phyloP scores from a whole-genome alignment of 1,139 yeast species.

The Debaryomyces psychrophilus region DNA sequence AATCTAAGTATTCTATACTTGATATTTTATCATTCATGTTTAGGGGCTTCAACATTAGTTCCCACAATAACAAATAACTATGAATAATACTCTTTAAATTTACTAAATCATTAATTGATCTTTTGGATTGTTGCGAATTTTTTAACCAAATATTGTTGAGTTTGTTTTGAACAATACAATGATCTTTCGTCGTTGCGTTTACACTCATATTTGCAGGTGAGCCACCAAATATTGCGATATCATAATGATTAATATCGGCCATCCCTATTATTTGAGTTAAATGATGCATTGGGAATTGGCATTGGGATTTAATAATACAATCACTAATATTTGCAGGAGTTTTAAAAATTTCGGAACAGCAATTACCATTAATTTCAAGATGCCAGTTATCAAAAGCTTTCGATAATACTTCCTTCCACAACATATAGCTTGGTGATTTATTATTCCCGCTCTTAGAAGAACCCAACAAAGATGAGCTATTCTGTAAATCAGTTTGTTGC shows the following conservation, averaged over 20 bases:
- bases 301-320: slow-evolving; percentile 3
- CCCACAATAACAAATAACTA: slow-evolving; percentile 65
- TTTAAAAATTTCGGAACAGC: slow-evolving; percentile 4
- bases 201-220: slow-evolving; percentile 85
- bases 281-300: slow-evolving; percentile 60
- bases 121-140: slow-evolving; percentile 19
- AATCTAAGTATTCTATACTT: slow-evolving; percentile 23
- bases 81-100: slow-evolving; percentile 56
- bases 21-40: slow-evolving; percentile 23
- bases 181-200: slow-evolving; percentile 58
- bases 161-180: slow-evolving; percentile 53
- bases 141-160: slow-evolving; percentile 52
- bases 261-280: slow-evolving; percentile 71
- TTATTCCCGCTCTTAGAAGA: slow-evolving; percentile 23
- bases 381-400: slow-evolving; percentile 67
- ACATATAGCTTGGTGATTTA: slow-evolving; percentile 27
- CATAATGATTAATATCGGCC: slow-evolving; percentile 69
- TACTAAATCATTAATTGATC: slow-evolving; percentile 36
- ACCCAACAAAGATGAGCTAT: slow-evolving; percentile 46
- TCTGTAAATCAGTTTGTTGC: slow-evolving; percentile 72
- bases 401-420: slow-evolving; percentile 67
- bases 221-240: slow-evolving; percentile 78
- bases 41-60: slow-evolving; percentile 55
- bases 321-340: not conserved
- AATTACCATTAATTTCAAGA: slow-evolving; percentile 25